Evolutionary conservation across 2,329 filamentous ascomycete species (phyloP), one percentile per base, ranked within the genome.

Genomic region (Penicillium sp.): DNA sequence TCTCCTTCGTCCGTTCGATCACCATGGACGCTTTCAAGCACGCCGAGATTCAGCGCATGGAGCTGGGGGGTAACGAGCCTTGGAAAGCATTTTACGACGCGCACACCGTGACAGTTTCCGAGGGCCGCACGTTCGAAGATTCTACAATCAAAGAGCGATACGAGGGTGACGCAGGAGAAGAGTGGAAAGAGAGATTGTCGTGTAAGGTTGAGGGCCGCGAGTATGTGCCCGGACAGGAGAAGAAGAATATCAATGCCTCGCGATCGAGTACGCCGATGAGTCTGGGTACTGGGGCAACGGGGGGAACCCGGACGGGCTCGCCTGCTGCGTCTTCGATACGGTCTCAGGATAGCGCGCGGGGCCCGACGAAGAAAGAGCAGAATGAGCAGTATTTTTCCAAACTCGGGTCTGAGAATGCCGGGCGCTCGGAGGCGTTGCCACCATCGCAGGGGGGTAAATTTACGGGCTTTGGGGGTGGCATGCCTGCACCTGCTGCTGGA

Each of bases 1-100:
- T 99, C 73, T 96, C 91, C 70, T 99, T 99, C 76, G 92, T 99
- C 59, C 88, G 94, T 54, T 94, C 89, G 67, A 94, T 97, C 68
- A 96, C 90, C 57, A 99, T 99, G 94, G 94, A 99, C 77, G 91
- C 91, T 52, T 97, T 99, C 80, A 99, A 99, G 74, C 84, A 85
- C 59, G 83, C 83, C 65, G 94, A 99, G 75, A 93, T 97, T 66
- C 87, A 90, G 74, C 88, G 92, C 62, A 97, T 99, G 94, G 85
- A 92, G 53, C 80, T 88, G 21, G 94, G 93, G 42, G 94, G 94
- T 49, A 99, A 99, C 75, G 85, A 88, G 56, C 82, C 85, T 15
- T 97, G 91, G 87, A 87, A 87, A 63, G 78, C 82, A 23, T 97
- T 96, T 76, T 99, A 95, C 73, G 88, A 95, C 64, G 76, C 79